Evolutionary conservation across 1,284 basidiomycete species (phyloP), one percentile per base, ranked within the genome.

Genomic region (Paramarasmius palmivorus): DNA sequence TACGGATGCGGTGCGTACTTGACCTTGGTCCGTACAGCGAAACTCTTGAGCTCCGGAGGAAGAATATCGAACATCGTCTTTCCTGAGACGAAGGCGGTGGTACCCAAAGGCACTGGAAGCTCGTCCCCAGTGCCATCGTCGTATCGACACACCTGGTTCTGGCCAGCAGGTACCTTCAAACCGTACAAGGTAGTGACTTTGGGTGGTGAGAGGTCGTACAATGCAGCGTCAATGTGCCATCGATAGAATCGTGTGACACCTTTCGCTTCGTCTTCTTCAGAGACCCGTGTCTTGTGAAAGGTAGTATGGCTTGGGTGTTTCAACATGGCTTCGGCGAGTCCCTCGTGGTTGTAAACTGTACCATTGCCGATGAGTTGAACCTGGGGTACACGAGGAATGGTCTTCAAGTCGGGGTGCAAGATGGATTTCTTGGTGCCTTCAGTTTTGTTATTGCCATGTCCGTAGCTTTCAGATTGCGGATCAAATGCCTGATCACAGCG

Each of bases 161-260:
- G 66, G 1, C 92, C 93, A 29, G 77, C 60, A 0, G 94, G 94
- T 0, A 95, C 87, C 1, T 66, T 76, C 53, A 95, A 75, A 0
- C 86, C 92, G 61, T 95, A 93, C 7, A 97, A 82, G 0, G 93
- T 93, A 2, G 95, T 97, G 38, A 93, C 93, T 61, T 82, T 87
- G 2, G 94, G 94, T n/a, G 92, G 92, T 20, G 83, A 82, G 22
- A 93, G 81, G 57, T 91, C 86, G 69, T 96, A 97, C 23, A 96
- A 72, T 0, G 94, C 94, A 1, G 94, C 94, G 63, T 97, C 94
- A 68, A 96, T 95, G 71, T 96, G 93, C 92, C 93, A 94, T 51
- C 92, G 79, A 68, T 94, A 95, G 78, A 92, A 95, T 26, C 93
- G 82, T 10, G 93, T 95, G 40, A 77, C 70, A 23, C 91, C 91